Conservation (phyloP, 148 eudicot species). For the Rhododendron ferrugineum region DNA sequence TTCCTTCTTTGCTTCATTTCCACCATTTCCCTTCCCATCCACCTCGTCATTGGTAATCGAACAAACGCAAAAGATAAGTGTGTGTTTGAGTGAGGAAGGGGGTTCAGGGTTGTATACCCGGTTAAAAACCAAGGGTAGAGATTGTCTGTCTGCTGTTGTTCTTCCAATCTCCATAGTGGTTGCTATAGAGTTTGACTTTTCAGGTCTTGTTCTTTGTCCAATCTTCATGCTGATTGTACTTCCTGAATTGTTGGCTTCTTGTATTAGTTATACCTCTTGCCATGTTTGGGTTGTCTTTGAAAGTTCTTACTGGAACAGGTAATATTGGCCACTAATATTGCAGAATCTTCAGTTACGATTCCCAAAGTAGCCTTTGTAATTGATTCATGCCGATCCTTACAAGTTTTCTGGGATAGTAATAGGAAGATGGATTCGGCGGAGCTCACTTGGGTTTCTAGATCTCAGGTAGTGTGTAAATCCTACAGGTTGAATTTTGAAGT, state of each 20-base stretch:
- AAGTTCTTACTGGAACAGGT: slow-evolving; percentile 47
- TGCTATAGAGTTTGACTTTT: not conserved
- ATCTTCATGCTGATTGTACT: not conserved
- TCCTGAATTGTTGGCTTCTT: not conserved
- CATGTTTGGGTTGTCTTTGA: slow-evolving; percentile 15
- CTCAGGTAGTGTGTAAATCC: slow-evolving; percentile 53
- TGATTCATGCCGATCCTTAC: slow-evolving; percentile 90
- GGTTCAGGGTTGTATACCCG: not conserved
- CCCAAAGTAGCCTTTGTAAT: slow-evolving; percentile 93
- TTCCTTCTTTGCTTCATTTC: not conserved
- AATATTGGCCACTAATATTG: slow-evolving; percentile 95
- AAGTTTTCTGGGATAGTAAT: slow-evolving; percentile 73
- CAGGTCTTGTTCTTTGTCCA: not conserved
- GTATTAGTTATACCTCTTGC: not conserved
- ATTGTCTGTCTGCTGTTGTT: not conserved
- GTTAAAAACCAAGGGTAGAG: not conserved
- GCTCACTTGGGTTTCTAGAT: slow-evolving; percentile 90
- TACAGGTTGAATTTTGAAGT: slow-evolving; percentile 3
- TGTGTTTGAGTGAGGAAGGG: not conserved
- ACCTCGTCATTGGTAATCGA: not conserved
- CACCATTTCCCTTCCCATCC: not conserved
- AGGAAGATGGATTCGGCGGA: slow-evolving; percentile 61
- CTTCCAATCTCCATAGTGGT: not conserved
- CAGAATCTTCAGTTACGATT: slow-evolving; percentile 96
- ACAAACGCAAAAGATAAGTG: not conserved